phyloP scores from a whole-genome alignment of 371 early-diverging fungal species.

The Apophysomyces ossiformis region DNA sequence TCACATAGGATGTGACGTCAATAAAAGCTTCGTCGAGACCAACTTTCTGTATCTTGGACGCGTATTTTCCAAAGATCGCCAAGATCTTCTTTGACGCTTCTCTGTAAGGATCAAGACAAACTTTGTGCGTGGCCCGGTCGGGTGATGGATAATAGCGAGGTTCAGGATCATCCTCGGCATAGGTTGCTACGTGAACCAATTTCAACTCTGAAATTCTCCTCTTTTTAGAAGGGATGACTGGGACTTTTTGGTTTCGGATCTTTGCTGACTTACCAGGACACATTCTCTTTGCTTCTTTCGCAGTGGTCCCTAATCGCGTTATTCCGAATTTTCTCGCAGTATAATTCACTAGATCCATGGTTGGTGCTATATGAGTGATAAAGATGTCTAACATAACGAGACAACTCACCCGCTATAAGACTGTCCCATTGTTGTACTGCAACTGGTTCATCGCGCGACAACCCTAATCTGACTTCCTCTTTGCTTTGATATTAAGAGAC shows the following conservation, averaged over 20 bases:
- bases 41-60: slow-evolving; percentile 63
- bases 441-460: slow-evolving; percentile 71
- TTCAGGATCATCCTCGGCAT: slow-evolving; percentile 64
- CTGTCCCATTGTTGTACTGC: slow-evolving; percentile 93
- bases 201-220: slow-evolving; percentile 53
- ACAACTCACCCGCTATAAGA: slow-evolving; percentile 82
- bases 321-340: slow-evolving; percentile 60
- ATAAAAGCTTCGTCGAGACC: slow-evolving; percentile 89
- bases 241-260: too few relatives aligned
- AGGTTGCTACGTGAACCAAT: slow-evolving; percentile 90
- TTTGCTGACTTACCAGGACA: slow-evolving; percentile 61
- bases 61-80: slow-evolving; percentile 61
- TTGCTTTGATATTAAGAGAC: background rate
- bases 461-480: slow-evolving; percentile 78
- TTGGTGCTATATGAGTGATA: too few relatives aligned
- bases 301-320: slow-evolving; percentile 41
- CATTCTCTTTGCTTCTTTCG: slow-evolving; percentile 61
- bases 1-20: slow-evolving; percentile 79
- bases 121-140: slow-evolving; percentile 82
- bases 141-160: slow-evolving; percentile 76
- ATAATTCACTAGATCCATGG: slow-evolving; percentile 53
- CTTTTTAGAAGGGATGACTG: slow-evolving; percentile 9
- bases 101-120: slow-evolving; percentile 84
- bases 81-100: slow-evolving; percentile 75
- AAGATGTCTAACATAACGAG: too few relatives aligned